Conservation (phyloP, 305 asterid genomes). For the Stenogyne calaminthoides region DNA sequence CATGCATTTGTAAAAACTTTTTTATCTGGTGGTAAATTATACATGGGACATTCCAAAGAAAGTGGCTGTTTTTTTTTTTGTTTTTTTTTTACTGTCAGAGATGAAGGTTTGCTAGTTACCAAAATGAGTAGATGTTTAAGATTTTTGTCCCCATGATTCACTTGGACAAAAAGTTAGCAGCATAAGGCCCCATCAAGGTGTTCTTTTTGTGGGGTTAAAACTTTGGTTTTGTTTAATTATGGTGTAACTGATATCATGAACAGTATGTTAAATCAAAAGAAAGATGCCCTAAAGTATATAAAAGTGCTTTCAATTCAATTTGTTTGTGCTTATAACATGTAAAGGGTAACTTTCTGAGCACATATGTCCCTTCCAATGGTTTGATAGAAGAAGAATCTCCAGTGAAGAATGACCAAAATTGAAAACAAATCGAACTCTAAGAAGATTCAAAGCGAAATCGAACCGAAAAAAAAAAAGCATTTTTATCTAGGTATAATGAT, state of each 20-base stretch:
- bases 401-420: background rate
- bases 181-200: constrained; percentile 28
- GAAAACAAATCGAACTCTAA: too few relatives aligned
- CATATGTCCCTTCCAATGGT: constrained; percentile 24
- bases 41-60: background rate
- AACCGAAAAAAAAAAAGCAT: too few relatives aligned
- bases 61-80: background rate
- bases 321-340: constrained; percentile 27
- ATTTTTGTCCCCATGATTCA: constrained; percentile 24
- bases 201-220: constrained; percentile 32
- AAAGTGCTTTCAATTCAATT: constrained; percentile 33
- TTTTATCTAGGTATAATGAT: too few relatives aligned
- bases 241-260: constrained; percentile 41
- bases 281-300: constrained; percentile 40
- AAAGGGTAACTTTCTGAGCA: constrained; percentile 37
- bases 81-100: too few relatives aligned
- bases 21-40: constrained; percentile 7
- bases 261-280: constrained; percentile 42
- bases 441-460: too few relatives aligned
- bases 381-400: constrained; percentile 1
- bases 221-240: constrained; percentile 40
- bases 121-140: constrained; percentile 12
- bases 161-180: constrained; percentile 19
- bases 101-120: background rate
- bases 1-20: constrained; percentile 19